Base-by-base conservation (phyloP, 495 filamentous ascomycete species). In the Baudoinia panamericana region DNA sequence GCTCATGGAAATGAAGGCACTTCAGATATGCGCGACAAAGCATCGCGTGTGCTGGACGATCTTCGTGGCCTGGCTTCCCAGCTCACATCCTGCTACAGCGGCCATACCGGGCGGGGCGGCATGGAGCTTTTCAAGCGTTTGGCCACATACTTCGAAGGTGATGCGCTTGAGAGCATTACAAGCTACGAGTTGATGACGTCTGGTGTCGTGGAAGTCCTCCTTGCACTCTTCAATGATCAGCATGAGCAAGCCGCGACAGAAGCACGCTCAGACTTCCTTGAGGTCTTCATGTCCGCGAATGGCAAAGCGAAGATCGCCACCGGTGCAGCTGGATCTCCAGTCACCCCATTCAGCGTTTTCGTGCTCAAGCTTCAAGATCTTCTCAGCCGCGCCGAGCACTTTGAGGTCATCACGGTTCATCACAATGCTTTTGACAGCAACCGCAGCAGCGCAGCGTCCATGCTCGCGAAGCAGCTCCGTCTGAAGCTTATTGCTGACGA, bases 301-400 rank as follows among this genome's bases (percentile, higher is more conserved):
- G 76, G 72, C 36, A 40, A 35, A 5, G 44, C 43, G 23, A 70
- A 66, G 36, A 63, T 74, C 2, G 74, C 71, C 55, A 77, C 72
- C 15, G 70, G 75, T 16, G 77, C 68, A 21, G 70, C 71, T 10
- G 65, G 70, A 25, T 73, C 73, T 18, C 73, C 78, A 0, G 70
- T 76, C 2, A 93, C 90, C 0, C 81, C 86, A 11, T 90, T 96
- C 60, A 88, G 88, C 56, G 72, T 93, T 27, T 63, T 99, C 50
- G 78, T 94, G 31, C 80, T 85, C 44, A 99, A 99, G 61, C 65
- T 96, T 24, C 92, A 99, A 59, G 90, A 96, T 65, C 66, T 96
- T 25, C 70, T 96, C 12, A 96, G 92, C 63, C 75, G 92, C 40
- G 88, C 88, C 20, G 92, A 99, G 57, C 92, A 96, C 62, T 96